phyloP scores from a whole-genome alignment of 148 eudicot genomes.

The Vaccinium macrocarpon region DNA sequence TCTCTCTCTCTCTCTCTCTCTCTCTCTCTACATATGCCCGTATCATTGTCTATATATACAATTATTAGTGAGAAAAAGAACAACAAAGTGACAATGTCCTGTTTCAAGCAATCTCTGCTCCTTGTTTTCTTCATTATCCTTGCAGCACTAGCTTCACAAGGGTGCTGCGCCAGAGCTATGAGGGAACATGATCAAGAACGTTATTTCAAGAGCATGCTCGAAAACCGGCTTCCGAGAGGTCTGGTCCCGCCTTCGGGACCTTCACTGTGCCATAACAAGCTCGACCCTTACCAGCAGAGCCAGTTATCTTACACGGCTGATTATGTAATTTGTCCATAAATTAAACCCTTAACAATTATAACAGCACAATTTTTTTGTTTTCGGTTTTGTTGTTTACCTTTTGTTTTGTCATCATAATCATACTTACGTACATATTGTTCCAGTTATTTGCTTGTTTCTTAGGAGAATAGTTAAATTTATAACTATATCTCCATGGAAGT shows the following conservation, averaged over 20 bases:
- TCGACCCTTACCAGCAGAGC: constrained; percentile 25
- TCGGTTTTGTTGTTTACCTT: neutral
- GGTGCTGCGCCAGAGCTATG: constrained; percentile 18
- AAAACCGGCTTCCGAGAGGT: constrained; percentile 42
- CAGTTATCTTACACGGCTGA: constrained; percentile 1
- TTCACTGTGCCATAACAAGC: constrained; percentile 45
- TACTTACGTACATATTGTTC: neutral
- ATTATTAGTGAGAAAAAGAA: neutral
- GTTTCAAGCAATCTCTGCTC: neutral
- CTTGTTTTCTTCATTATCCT: constrained; percentile 15
- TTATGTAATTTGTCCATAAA: constrained; percentile 27
- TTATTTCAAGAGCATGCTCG: constrained; percentile 14
- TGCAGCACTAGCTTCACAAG: constrained; percentile 16
- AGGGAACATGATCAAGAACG: neutral
- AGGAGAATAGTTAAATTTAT: neutral
- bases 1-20: neutral
- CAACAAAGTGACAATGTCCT: neutral
- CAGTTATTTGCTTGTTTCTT: neutral
- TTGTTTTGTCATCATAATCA: neutral
- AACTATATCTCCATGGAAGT: neutral
- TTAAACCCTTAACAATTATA: neutral
- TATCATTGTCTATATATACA: neutral
- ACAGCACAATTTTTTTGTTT: neutral
- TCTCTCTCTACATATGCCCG: neutral
- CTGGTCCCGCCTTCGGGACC: constrained; percentile 51